Percentiles rank a stretch among this genome's conserved stretches.
phyloP scores from a whole-genome alignment of 2,329 filamentous ascomycete genomes.

The Trichophyton simii region DNA sequence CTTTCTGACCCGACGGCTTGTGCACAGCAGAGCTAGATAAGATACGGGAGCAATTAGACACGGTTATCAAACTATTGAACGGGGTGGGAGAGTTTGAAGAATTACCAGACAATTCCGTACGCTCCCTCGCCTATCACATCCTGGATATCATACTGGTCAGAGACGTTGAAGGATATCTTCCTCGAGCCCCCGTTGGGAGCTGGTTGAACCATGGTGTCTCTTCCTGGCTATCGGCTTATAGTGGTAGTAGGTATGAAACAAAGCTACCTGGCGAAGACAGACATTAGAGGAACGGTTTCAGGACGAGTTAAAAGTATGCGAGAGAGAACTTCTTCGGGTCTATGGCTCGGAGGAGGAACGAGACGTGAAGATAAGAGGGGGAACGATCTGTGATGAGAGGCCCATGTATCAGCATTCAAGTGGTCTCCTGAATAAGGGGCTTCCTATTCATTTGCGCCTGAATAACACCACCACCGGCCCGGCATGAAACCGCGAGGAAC shows the following conservation, averaged over 20 bases:
- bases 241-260: background rate
- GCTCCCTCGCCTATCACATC: conserved; percentile 98
- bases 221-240: background rate
- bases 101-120: conserved; percentile 95
- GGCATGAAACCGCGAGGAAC: background rate
- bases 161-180: conserved; percentile 99
- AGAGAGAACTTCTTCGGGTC: background rate
- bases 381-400: background rate
- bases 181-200: conserved; percentile 47
- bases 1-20: conserved; percentile 95
- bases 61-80: background rate
- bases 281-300: background rate
- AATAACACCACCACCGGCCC: background rate
- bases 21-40: conserved; percentile 73
- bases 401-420: background rate
- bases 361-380: background rate
- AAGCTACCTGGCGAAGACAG: background rate
- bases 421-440: background rate
- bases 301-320: background rate
- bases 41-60: background rate
- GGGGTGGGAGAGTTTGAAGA: conserved; percentile 12
- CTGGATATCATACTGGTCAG: conserved; percentile 98
- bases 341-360: background rate
- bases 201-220: conserved; percentile 32
- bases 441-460: background rate